Percentiles rank a stretch among this genome's conserved stretches.
These are phyloP conservation scores for Stentor coeruleus DNA, from an alignment of 73 alveolate genomes.

Conservation along the genomic window DNA sequence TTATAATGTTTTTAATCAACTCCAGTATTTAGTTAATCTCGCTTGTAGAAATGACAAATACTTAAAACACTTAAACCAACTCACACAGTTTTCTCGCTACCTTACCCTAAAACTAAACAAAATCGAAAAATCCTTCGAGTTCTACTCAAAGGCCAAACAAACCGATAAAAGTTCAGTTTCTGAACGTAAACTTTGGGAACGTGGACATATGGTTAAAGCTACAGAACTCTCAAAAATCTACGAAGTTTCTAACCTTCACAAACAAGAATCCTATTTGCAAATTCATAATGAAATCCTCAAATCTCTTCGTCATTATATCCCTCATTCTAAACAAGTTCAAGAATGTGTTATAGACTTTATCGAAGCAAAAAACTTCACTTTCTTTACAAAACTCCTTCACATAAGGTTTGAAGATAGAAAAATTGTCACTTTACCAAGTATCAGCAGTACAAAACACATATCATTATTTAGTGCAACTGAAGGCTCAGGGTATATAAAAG, in stretches of 20 bases:
- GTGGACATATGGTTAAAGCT: no score
- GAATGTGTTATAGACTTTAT: conserved; percentile 5
- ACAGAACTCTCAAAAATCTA: background rate
- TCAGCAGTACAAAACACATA: background rate
- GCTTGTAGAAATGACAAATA: no score
- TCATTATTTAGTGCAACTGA: conserved; percentile 16
- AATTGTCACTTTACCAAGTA: background rate
- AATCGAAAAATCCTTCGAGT: background rate
- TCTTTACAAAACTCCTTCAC: background rate
- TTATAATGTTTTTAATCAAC: background rate
- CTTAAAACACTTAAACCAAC: background rate
- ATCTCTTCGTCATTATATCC: no score
- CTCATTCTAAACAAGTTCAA: no score
- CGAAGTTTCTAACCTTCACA: background rate
- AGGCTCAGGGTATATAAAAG: background rate
- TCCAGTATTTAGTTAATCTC: background rate
- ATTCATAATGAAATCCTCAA: background rate
- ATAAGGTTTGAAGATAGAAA: background rate
- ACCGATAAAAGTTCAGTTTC: no score
- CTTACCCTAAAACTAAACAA: background rate
- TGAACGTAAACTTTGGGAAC: no score
- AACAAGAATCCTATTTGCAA: background rate
- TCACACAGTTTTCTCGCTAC: background rate
- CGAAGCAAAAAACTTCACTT: background rate
- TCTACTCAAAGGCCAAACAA: no score